Conservation (phyloP, 306 rosid genomes). For the Pachyrhizus erosus region DNA sequence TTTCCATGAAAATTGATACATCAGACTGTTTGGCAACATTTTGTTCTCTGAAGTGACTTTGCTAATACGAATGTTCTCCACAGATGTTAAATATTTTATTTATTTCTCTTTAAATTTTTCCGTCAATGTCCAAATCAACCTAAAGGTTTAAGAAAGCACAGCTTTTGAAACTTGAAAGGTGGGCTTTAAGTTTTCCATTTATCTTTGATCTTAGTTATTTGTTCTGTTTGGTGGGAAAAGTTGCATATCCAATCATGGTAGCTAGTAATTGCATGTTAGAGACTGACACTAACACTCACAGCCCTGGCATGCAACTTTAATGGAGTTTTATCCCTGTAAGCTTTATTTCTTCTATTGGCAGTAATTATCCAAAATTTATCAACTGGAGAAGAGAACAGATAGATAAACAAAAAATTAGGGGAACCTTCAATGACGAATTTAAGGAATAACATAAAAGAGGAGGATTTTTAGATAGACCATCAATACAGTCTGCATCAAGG, state of each 20-base stretch:
- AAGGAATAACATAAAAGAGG: slow-evolving; percentile 7
- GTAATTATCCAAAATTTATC: slow-evolving; percentile 27
- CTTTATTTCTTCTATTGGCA: slow-evolving; percentile 31
- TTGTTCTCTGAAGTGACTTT: slow-evolving; percentile 35
- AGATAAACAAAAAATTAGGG: slow-evolving; percentile 20
- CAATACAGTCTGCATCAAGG: neutral
- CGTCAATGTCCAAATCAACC: slow-evolving; percentile 16
- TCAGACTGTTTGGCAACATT: slow-evolving; percentile 1
- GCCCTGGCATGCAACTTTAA: slow-evolving; percentile 11
- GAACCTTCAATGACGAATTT: slow-evolving; percentile 21
- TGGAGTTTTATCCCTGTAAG: neutral
- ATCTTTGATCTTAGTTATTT: slow-evolving; percentile 5
- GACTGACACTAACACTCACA: slow-evolving; percentile 7
- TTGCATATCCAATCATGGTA: slow-evolving; percentile 16
- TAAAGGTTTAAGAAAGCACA: slow-evolving; percentile 14
- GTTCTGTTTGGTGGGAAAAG: slow-evolving; percentile 29
- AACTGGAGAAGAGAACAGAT: slow-evolving; percentile 30
- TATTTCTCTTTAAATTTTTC: slow-evolving; percentile 8
- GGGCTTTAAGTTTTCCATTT: slow-evolving; percentile 15
- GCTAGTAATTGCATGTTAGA: slow-evolving; percentile 1
- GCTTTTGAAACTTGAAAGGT: slow-evolving; percentile 18
- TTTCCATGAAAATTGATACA: slow-evolving; percentile 22
- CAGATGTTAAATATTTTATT: neutral
- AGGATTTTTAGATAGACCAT: slow-evolving; percentile 8
- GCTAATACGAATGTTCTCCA: slow-evolving; percentile 12